Base-by-base conservation (phyloP, 805 yeast species). In the Barnettozyma sp. region DNA sequence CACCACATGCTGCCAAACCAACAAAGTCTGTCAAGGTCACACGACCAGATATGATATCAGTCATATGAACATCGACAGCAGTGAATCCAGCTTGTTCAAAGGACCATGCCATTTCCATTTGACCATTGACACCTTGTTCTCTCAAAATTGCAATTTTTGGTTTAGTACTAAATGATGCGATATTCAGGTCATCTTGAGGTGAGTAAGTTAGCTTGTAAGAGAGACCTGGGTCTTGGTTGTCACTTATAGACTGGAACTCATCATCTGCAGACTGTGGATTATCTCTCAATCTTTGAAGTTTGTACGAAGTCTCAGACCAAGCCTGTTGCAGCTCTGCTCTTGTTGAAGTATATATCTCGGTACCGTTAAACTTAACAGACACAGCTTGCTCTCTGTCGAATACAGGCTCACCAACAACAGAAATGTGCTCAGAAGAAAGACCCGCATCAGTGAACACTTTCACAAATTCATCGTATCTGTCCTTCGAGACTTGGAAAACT, bases 111-210 rank as follows among this genome's bases (percentile, higher is more conserved):
- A 92, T 88, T 66, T 92, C 98, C 70, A 82, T 84, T 58, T 90
- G 95, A 23, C 97, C 94, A 60, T 92, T 92, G 38, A 92, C 96
- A 65, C 98, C 98, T 65, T 92, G 98, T 59, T 92, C 98, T 66
- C 98, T 82, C 53, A 92, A 69, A 38, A 92, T 87, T 26, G 97
- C 98, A 46, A 92, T 97, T 61, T 77, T 82, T 34, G 98, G 98
- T 54, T 67, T 76, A 7, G 60, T 47, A 17, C 59, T 39, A 11
- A 56, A 47, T 10, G 58, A 39, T 3, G 68, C 58, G 10, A 68
- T 50, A 15, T 59, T 57, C 33, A 76, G 54, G 39, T 70, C 70
- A 41, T 73, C 76, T 14, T 60, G 42, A 30, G 81, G 80, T 38
- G 74, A 70, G 53, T 67, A 92, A 3, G 94, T 75, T 52, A 92